Evolutionary conservation across 306 rosid species (phyloP).

Genomic region (Dryas drummondii): DNA sequence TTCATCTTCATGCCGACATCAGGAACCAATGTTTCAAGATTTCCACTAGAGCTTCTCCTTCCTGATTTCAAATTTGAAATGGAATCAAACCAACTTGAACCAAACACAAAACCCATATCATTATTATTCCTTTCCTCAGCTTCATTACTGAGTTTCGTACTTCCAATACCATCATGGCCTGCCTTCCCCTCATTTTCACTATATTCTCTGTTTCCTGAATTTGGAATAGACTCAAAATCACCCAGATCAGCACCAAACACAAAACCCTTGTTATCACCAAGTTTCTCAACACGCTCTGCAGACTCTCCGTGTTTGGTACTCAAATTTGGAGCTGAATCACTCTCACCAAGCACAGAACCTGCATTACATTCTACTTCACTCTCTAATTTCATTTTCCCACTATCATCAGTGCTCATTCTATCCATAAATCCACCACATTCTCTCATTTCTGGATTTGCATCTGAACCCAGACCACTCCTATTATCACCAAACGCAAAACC

Average conservation of each 20-base stretch:
- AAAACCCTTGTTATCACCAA: not conserved
- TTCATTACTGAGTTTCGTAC: constrained; percentile 9
- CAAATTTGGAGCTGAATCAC: constrained; percentile 17
- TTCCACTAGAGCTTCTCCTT: constrained; percentile 9
- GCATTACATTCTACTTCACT: constrained; percentile 21
- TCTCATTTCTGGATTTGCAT: constrained; percentile 27
- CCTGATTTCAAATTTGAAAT: constrained; percentile 15
- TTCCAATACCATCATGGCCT: constrained; percentile 6
- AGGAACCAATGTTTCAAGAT: constrained; percentile 16
- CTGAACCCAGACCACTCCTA: constrained; percentile 21
- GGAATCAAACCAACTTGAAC: constrained; percentile 20
- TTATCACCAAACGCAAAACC: constrained; percentile 41
- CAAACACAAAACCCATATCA: constrained; percentile 28
- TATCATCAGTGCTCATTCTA: constrained; percentile 19
- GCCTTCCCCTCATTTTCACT: constrained; percentile 13
- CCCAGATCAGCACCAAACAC: not conserved
- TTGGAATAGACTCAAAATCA: not conserved
- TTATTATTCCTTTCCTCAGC: constrained; percentile 17
- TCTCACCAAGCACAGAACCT: constrained; percentile 22
- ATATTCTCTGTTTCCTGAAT: constrained; percentile 10
- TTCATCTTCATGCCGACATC: constrained; percentile 22
- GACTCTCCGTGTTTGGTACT: constrained; percentile 19
- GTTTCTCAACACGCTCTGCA: not conserved
- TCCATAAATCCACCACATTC: constrained; percentile 25
- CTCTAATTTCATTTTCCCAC: constrained; percentile 25